Base-by-base conservation (phyloP, 768 basidiomycete species). In the Cyclocybe aegerita region DNA sequence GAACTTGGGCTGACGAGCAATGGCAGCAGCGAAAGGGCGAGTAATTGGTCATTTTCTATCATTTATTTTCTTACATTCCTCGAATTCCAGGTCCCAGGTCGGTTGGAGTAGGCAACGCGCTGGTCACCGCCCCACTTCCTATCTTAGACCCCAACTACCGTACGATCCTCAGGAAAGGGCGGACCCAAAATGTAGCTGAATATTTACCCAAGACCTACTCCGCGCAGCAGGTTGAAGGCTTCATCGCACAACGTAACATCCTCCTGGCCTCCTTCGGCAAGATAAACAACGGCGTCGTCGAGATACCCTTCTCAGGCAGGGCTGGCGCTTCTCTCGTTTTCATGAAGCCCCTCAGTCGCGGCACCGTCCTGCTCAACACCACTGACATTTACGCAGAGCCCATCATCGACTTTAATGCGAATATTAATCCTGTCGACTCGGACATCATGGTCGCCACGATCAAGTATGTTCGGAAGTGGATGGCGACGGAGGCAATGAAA, bases 401-500 rank as follows among this genome's bases (percentile, higher is more conserved):
- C 3, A 50, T 17, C 5, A 45, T 54, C 29, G 53, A 54, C 39
- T 54, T 45, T 44, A 49, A 54, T 32, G 31, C 34, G 6, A 54
- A 49, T 15, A 46, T 46, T 16, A 54, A 54, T 33, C 53, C 53
- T 10, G 43, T 54, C 16, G 53, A 54, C 44, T 41, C 17, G 16
- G 44, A 50, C 3, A 37, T 54, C 10, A 38, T 54, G n/a, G 44
- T 50, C 32, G 43, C 53, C 15, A 31, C 34, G 30, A 33, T 54
- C 38, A 49, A 46, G 14, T 46, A 42, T 17, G n/a, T 30, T 4
- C 43, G 53, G 15, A 50, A n/a, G 33, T 54, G 49, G 53, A 23
- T 49, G 17, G 33, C 37, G 36, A 41, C 51, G 14, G 45, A 45
- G 4, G 41, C 39, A 10, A 38, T 40, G 8, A 30, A 35, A 11